Conservation (phyloP, 176 grass and related monocot species). For the Chloris gayana region DNA sequence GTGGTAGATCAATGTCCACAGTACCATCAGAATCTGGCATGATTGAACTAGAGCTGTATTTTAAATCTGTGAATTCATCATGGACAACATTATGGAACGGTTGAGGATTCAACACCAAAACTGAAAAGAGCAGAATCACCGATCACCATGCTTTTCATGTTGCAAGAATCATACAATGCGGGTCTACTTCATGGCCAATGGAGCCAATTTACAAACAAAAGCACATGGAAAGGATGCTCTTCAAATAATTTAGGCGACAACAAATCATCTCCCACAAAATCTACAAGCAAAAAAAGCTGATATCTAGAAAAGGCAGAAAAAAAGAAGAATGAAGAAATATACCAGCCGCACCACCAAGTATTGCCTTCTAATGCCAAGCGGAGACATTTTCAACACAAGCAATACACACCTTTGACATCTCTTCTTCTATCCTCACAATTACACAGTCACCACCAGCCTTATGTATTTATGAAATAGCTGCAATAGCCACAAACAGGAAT, state of each 20-base stretch:
- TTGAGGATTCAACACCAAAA: constrained; percentile 18
- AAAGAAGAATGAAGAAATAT: constrained; percentile 87
- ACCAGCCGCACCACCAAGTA: constrained; percentile 44
- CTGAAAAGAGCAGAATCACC: constrained; percentile 40
- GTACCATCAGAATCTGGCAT: constrained; percentile 4
- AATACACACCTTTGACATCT: constrained; percentile 43
- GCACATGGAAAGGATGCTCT: constrained; percentile 48
- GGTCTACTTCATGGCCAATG: constrained; percentile 48
- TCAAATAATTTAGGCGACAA: constrained; percentile 51
- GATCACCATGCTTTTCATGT: constrained; percentile 56
- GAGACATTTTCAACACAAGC: constrained; percentile 45
- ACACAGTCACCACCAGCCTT: constrained; percentile 24
- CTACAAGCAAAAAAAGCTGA: constrained; percentile 58
- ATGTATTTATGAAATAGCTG: constrained; percentile 44
- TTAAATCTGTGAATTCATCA: too few species aligned
- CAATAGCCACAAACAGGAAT: constrained; percentile 49
- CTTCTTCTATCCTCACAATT: constrained; percentile 47
- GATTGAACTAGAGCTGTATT: too few species aligned
- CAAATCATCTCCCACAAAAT: constrained; percentile 63
- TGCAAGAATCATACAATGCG: constrained; percentile 63
- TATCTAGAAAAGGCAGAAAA: constrained; percentile 36
- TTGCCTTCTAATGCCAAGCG: constrained; percentile 46
- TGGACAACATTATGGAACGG: neutral
- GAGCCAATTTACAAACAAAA: constrained; percentile 54
- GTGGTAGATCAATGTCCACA: neutral